Conservation (phyloP, 306 rosid genomes). For the Quercus variabilis region DNA sequence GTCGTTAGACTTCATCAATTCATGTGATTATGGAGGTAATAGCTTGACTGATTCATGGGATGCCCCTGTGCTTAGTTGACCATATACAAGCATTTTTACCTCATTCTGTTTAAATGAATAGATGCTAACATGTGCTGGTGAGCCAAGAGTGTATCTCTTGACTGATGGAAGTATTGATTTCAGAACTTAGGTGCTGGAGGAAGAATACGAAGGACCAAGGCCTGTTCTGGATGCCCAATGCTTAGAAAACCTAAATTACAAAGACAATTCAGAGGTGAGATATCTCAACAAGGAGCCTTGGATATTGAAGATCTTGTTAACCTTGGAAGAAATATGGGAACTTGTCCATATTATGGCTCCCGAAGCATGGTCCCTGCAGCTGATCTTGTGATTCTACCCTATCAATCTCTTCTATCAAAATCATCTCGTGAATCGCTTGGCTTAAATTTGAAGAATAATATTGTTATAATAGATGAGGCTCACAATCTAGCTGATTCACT, state of each 20-base stretch:
- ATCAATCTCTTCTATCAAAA: conserved; percentile 91
- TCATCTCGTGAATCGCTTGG: conserved; percentile 97
- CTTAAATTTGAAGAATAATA: conserved; percentile 67
- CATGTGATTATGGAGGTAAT: background rate
- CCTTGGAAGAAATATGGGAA: conserved; percentile 73
- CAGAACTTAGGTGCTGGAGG: conserved; percentile 63
- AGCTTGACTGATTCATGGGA: background rate
- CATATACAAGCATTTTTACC: background rate
- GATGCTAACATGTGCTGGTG: background rate
- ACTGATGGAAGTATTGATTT: conserved; percentile 29
- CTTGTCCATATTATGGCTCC: conserved; percentile 95
- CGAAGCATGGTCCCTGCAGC: conserved; percentile 72
- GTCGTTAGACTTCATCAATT: background rate
- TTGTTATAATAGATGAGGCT: conserved; percentile 87
- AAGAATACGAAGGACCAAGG: conserved; percentile 59
- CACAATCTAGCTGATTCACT: conserved; percentile 96
- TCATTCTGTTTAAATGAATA: background rate
- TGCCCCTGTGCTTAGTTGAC: background rate
- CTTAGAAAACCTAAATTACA: conserved; percentile 67
- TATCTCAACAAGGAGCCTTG: conserved; percentile 72
- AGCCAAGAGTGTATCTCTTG: conserved; percentile 6
- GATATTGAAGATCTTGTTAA: conserved; percentile 93
- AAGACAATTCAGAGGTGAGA: conserved; percentile 59
- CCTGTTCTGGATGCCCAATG: conserved; percentile 88
- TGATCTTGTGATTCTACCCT: conserved; percentile 93